Evolutionary conservation across 2,329 filamentous ascomycete genomes (phyloP), one percentile per base, ranked within the genome.

Genomic region (Beauveria bassiana): DNA sequence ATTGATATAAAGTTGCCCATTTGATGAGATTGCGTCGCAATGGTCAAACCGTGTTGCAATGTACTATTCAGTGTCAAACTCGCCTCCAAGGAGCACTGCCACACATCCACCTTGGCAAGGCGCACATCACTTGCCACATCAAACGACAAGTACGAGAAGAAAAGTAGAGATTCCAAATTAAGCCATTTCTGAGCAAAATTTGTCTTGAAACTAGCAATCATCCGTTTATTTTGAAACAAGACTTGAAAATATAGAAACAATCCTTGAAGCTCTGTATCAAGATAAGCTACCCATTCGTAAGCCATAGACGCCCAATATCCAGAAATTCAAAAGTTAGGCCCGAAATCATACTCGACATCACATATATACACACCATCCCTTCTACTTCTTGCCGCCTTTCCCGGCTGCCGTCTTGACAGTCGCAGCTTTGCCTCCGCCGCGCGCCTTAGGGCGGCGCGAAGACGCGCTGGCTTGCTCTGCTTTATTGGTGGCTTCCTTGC

Each of bases 401-500:
- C 47, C 57, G 40, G 8, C 52, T 16, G 31, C 38, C 8, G 45
- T 34, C 34, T 42, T 50, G 18, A 46, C 55, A 20, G 26, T 38
- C 24, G 38, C 31, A 18, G 22, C 31, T 20, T 31, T 53, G n/a
- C 42, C 50, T 38, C 40, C 49, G 3, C 49, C 16, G 8, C 40
- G 47, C 26, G 58, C 6, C 28, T 43, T 60, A 14, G 49, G 24
- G 2, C 49, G 28, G 2, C 49, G 28, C 9, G 49, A 22, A 38
- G 57, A 7, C 10, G 38, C 22, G 28, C 20, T 54, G 22, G 26
- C 5, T 8, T 43, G 26, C 50, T 54, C 58, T 53, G 24, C 58
- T n/a, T 46, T 47, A 50, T 54, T 42, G 40, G 42, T 47, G 5
- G 53, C 20, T 10, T 61, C 60, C 49, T 57, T 59, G 55, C 18